Conservation (phyloP, 495 filamentous ascomycete species). For the Tuber indicum region DNA sequence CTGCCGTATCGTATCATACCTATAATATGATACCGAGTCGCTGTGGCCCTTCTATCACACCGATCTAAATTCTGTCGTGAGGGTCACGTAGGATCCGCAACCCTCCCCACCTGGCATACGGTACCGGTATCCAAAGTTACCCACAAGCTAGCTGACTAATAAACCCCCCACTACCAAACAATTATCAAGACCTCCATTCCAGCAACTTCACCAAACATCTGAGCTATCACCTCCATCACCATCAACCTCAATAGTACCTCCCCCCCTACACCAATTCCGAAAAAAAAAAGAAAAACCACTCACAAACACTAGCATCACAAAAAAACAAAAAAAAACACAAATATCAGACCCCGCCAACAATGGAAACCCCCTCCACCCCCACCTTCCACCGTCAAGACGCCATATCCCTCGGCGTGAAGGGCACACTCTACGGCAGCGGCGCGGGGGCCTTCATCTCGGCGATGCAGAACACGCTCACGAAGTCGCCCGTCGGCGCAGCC, state of each 20-base stretch:
- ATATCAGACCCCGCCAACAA: background rate
- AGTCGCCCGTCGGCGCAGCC: constrained; percentile 66
- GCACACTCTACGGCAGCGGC: constrained; percentile 57
- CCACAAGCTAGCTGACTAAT: background rate
- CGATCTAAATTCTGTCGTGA: background rate
- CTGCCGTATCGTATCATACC: too few species aligned
- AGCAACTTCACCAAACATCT: background rate
- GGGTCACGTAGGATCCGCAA: too few species aligned
- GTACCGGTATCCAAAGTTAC: background rate
- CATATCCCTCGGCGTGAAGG: constrained; percentile 57
- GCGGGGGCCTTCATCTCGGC: constrained; percentile 67
- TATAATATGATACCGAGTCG: too few species aligned
- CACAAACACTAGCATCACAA: background rate
- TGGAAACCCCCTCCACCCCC: constrained; percentile 6
- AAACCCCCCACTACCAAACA: background rate
- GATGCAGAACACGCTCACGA: constrained; percentile 75
- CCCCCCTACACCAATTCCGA: background rate
- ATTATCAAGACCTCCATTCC: background rate
- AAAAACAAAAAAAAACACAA: background rate
- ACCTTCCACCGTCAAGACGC: constrained; percentile 53
- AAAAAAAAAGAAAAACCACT: background rate
- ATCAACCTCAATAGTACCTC: background rate
- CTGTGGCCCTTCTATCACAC: background rate
- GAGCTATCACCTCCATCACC: background rate
- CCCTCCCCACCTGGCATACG: background rate